phyloP scores from a whole-genome alignment of 306 rosid species.

The Acmispon strigosus region DNA sequence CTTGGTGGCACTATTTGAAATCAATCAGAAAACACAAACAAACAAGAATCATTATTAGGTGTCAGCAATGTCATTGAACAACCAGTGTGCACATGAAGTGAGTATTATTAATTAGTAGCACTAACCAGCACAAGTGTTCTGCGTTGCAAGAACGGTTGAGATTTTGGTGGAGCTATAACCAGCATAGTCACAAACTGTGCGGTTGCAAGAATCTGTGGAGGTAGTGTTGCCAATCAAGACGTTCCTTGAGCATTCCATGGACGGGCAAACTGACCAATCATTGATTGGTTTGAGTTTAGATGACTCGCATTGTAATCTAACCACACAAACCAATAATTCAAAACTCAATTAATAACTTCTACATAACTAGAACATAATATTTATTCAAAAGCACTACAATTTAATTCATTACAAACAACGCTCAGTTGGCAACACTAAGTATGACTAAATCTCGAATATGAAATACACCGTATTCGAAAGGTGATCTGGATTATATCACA shows the following conservation, averaged over 20 bases:
- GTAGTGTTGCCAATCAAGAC: conserved; percentile 35
- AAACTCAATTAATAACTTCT: no score
- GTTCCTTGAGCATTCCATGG: conserved; percentile 35
- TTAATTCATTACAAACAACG: no score
- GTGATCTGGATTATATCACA: no score
- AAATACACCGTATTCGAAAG: no score
- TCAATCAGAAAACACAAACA: not conserved
- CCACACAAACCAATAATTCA: not conserved
- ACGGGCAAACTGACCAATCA: conserved; percentile 46
- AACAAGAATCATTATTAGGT: not conserved
- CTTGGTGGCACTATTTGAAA: conserved; percentile 31
- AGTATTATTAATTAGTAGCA: not conserved
- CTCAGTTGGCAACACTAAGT: no score
- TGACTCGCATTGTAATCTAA: conserved; percentile 60
- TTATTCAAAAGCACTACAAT: not conserved
- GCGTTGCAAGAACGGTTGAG: conserved; percentile 18
- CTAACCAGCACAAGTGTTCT: conserved; percentile 60
- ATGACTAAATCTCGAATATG: no score
- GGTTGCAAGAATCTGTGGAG: conserved; percentile 29
- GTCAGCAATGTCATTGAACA: not conserved
- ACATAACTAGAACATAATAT: not conserved
- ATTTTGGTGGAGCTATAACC: conserved; percentile 46
- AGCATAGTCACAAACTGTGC: conserved; percentile 48
- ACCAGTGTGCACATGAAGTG: not conserved
- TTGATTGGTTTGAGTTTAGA: conserved; percentile 36